Percentiles rank a stretch among this genome's conserved stretches.
Evolutionary conservation across 768 basidiomycete genomes (phyloP).

Genomic region (Boletus reticulatus): DNA sequence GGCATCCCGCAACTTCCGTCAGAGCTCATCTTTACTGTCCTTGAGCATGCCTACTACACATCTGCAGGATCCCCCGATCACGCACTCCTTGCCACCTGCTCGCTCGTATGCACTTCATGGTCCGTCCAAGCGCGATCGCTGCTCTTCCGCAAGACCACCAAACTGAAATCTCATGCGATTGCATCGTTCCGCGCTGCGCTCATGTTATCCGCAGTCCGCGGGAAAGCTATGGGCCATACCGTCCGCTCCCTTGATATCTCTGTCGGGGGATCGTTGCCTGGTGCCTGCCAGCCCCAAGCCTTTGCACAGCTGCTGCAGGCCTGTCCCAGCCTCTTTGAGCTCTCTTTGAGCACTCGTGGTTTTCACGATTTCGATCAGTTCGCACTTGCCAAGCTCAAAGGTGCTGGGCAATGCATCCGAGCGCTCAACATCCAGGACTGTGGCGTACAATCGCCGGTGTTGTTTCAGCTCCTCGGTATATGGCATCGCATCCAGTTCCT

Average conservation of each 20-base stretch:
- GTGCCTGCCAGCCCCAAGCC: slow-evolving; percentile 3
- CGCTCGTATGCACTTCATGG: slow-evolving; percentile 29
- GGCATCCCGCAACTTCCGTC: slow-evolving; percentile 18
- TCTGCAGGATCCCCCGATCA: slow-evolving; percentile 17
- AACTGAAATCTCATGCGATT: background rate
- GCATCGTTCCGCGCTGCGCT: slow-evolving; percentile 17
- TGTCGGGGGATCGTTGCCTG: slow-evolving; percentile 8
- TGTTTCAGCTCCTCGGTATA: slow-evolving; percentile 41
- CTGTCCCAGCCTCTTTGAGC: slow-evolving; percentile 36
- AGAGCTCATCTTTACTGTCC: slow-evolving; percentile 22
- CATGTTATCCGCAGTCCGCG: slow-evolving; percentile 12
- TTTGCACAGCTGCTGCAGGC: slow-evolving; percentile 21
- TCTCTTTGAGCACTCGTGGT: slow-evolving; percentile 22
- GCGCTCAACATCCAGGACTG: slow-evolving; percentile 33
- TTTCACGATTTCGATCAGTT: slow-evolving; percentile 31
- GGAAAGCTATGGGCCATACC: slow-evolving; percentile 12
- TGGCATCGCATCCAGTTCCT: slow-evolving; percentile 40
- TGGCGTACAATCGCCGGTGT: slow-evolving; percentile 42
- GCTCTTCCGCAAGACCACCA: slow-evolving; percentile 24
- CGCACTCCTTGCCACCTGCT: slow-evolving; percentile 18
- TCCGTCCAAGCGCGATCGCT: slow-evolving; percentile 28
- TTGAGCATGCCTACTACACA: slow-evolving; percentile 27
- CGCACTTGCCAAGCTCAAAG: slow-evolving; percentile 24
- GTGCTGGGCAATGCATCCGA: slow-evolving; percentile 26
- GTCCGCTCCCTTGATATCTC: slow-evolving; percentile 24